phyloP scores from a whole-genome alignment of 257 asterid genomes.

The Solanum pinnatisectum region DNA sequence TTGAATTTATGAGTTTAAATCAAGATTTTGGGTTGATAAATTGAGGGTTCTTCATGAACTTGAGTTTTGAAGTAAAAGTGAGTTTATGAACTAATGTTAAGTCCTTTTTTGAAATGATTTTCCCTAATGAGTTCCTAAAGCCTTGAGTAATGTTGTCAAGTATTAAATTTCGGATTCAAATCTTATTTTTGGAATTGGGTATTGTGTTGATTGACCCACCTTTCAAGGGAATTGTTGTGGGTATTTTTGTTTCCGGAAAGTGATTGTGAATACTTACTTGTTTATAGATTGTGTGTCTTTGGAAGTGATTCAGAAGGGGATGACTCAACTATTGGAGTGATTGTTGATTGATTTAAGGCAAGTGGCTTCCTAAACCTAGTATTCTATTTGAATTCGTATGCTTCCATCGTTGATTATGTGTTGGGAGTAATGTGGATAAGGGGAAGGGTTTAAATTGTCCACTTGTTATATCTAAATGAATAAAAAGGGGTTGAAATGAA shows the following conservation, averaged over 20 bases:
- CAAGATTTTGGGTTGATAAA: not conserved
- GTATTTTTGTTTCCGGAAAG: not conserved
- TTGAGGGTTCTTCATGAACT: not conserved
- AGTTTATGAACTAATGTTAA: not conserved
- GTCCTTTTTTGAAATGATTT: not conserved
- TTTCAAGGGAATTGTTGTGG: not conserved
- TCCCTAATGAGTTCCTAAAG: not conserved
- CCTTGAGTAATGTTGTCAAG: not conserved
- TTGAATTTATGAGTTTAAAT: not conserved
- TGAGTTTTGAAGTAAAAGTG: not conserved
- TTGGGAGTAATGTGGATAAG: not conserved
- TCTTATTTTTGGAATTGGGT: not conserved
- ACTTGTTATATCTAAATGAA: not conserved
- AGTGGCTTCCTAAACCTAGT: not conserved
- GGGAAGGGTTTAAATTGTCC: not conserved
- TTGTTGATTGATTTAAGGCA: not conserved
- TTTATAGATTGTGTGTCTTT: not conserved
- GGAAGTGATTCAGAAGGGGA: not conserved
- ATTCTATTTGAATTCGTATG: not conserved
- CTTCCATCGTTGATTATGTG: not conserved
- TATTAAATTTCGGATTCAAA: too few species aligned
- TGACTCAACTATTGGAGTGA: not conserved
- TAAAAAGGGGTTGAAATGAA: not conserved
- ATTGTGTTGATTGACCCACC: not conserved
- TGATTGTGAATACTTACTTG: not conserved